These are phyloP conservation scores for Hymenoscyphus infarciens DNA, from an alignment of 2,329 filamentous ascomycete species.

Conservation along the genomic window DNA sequence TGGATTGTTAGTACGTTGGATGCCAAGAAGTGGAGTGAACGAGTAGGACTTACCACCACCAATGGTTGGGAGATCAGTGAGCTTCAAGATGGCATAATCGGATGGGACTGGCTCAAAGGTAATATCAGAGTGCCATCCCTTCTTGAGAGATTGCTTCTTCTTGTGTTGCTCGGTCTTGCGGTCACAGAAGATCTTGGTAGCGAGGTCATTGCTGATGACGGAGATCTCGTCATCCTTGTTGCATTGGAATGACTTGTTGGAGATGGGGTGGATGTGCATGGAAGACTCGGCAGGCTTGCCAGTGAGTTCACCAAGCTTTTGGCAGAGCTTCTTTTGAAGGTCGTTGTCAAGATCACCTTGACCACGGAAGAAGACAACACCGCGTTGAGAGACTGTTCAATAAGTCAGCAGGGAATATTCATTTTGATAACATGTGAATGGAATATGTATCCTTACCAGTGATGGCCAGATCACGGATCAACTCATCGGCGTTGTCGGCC, in stretches of 20 bases:
- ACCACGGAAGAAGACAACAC: conserved; percentile 53
- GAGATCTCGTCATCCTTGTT: conserved; percentile 55
- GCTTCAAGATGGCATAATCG: conserved; percentile 52
- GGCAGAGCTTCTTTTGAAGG: conserved; percentile 47
- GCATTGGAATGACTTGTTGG: conserved; percentile 35
- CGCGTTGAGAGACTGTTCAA: conserved; percentile 55
- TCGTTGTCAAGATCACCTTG: conserved; percentile 45
- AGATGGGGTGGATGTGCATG: conserved; percentile 56
- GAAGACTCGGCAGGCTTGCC: conserved; percentile 53
- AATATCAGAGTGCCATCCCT: conserved; percentile 52
- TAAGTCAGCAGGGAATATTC: not conserved
- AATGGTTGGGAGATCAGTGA: conserved; percentile 45
- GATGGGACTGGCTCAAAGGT: conserved; percentile 52
- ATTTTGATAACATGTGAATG: not conserved
- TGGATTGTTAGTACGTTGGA: not conserved
- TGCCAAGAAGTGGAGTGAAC: too few relatives aligned
- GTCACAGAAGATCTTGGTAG: conserved; percentile 47
- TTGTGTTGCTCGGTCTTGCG: conserved; percentile 36
- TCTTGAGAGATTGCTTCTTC: conserved; percentile 46
- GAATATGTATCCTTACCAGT: conserved; percentile 47
- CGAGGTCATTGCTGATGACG: conserved; percentile 55
- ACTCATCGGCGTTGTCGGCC: conserved; percentile 58
- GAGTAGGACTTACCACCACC: conserved; percentile 41
- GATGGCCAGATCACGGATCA: conserved; percentile 57
- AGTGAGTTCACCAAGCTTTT: conserved; percentile 51